These are phyloP conservation scores for Gillenia trifoliata DNA, from an alignment of 306 rosid genomes.

Conservation along the genomic window DNA sequence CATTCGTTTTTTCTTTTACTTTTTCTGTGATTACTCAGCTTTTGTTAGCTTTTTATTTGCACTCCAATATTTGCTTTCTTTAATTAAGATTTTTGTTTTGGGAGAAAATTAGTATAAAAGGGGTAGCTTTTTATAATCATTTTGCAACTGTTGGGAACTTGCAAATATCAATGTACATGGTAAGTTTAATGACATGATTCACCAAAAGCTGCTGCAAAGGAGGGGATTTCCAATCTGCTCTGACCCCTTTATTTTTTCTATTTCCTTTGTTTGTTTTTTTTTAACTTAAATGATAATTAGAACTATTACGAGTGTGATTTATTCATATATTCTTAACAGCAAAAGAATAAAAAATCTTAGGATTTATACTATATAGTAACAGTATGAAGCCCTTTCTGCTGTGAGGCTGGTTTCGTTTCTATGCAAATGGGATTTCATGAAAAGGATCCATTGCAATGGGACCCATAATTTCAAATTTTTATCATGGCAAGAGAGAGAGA, in stretches of 20 bases:
- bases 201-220: slow-evolving; percentile 30
- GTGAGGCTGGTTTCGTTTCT: neutral
- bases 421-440: slow-evolving; percentile 16
- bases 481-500: neutral
- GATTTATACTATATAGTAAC: neutral
- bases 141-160: slow-evolving; percentile 20
- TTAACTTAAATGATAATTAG: neutral
- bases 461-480: slow-evolving; percentile 31
- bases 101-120: slow-evolving; percentile 5
- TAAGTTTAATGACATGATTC: neutral
- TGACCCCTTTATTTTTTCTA: neutral
- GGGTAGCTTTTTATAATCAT: slow-evolving; percentile 16
- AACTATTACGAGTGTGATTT: neutral
- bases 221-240: slow-evolving; percentile 10
- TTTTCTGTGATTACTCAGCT: slow-evolving; percentile 4
- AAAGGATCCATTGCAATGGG: slow-evolving; percentile 22
- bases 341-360: neutral
- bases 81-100: neutral
- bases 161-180: slow-evolving; percentile 15
- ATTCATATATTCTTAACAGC: neutral
- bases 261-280: neutral
- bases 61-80: slow-evolving; percentile 26
- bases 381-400: neutral
- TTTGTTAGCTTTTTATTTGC: slow-evolving; percentile 32
- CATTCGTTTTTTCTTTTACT: slow-evolving; percentile 15